Evolutionary conservation across 768 basidiomycete species (phyloP).

Genomic region (Multifurca ochricompacta): DNA sequence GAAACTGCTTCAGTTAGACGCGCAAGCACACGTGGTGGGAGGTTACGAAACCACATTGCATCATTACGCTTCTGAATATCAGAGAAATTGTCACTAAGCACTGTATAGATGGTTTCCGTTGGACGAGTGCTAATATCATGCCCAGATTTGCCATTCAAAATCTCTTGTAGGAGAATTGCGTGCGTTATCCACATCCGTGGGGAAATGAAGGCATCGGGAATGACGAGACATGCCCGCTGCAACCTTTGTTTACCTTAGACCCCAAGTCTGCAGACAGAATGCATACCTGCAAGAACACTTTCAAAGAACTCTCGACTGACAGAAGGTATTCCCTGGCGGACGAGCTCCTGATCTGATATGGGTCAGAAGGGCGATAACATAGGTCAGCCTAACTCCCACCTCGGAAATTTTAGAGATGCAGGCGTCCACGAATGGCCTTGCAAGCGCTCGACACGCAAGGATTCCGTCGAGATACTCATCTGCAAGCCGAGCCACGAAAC

Average conservation of each 20-base stretch:
- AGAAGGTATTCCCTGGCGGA: constrained; percentile 49
- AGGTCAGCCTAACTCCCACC: constrained; percentile 29
- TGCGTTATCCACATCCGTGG: constrained; percentile 60
- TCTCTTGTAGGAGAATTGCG: constrained; percentile 37
- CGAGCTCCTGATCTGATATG: constrained; percentile 43
- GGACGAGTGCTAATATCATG: constrained; percentile 22
- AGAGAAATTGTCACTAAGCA: constrained; percentile 50
- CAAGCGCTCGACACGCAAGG: constrained; percentile 54
- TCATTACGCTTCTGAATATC: constrained; percentile 75
- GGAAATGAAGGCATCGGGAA: constrained; percentile 68
- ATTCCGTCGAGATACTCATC: constrained; percentile 77
- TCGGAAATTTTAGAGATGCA: constrained; percentile 60
- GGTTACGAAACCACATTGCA: constrained; percentile 64
- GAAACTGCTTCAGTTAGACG: constrained; percentile 53
- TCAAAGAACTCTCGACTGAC: constrained; percentile 46
- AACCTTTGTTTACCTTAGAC: background rate
- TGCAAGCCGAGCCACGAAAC: constrained; percentile 64
- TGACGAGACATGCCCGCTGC: constrained; percentile 61
- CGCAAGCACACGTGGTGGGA: constrained; percentile 53
- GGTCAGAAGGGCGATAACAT: background rate
- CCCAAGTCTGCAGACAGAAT: background rate
- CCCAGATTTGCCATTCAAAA: constrained; percentile 38
- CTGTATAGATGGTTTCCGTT: constrained; percentile 32
- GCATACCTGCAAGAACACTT: constrained; percentile 53
- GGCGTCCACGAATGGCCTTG: constrained; percentile 64